phyloP scores from a whole-genome alignment of 1,284 basidiomycete species.

The Rhodotorula mucilaginosa region DNA sequence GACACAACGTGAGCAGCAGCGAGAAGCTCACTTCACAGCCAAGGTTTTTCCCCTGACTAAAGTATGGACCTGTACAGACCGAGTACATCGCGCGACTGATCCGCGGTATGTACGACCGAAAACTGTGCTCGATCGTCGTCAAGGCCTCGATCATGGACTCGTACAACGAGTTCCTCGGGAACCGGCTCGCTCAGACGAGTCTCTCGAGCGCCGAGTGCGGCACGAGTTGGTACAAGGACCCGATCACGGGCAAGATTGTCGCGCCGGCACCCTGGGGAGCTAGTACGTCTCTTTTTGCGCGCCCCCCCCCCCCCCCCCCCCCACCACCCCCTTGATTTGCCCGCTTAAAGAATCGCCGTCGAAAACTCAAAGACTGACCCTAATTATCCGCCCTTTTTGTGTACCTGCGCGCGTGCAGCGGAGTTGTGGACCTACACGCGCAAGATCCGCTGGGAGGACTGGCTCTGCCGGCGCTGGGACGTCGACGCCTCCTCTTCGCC shows the following conservation, averaged over 20 bases:
- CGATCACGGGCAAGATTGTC: slow-evolving; percentile 19
- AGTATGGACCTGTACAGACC: not conserved
- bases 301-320: too few species aligned
- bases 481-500: not conserved
- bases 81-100: slow-evolving; percentile 32
- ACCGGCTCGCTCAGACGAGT: slow-evolving; percentile 14
- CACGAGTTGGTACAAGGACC: slow-evolving; percentile 26
- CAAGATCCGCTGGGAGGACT: slow-evolving; percentile 29
- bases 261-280: slow-evolving; percentile 27
- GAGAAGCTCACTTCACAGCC: not conserved
- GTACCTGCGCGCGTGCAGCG: slow-evolving; percentile 3
- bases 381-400: too few species aligned
- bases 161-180: slow-evolving; percentile 21
- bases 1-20: slow-evolving; percentile 8
- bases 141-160: slow-evolving; percentile 12
- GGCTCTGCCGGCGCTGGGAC: not conserved
- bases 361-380: not conserved
- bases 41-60: not conserved
- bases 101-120: slow-evolving; percentile 20
- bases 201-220: slow-evolving; percentile 16
- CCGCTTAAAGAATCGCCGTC: not conserved
- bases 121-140: slow-evolving; percentile 31
- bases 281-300: slow-evolving; percentile 6
- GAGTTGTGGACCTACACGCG: slow-evolving; percentile 28
- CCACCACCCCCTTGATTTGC: too few species aligned